phyloP scores from a whole-genome alignment of 2,329 filamentous ascomycete species.

The Colletotrichum destructivum region DNA sequence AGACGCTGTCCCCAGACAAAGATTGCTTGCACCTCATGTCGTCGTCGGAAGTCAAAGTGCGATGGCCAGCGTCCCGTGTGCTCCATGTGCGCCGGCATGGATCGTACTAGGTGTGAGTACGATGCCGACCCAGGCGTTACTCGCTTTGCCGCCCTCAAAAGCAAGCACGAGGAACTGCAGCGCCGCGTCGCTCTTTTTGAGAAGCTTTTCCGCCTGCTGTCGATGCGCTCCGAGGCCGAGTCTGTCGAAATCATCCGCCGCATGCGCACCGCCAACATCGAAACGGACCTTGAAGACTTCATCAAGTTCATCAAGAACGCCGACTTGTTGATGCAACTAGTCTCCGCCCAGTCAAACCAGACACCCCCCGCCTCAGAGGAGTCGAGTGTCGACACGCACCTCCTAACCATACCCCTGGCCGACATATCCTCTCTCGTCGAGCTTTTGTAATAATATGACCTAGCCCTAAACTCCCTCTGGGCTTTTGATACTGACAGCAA shows the following conservation, averaged over 20 bases:
- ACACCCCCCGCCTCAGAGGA: slow-evolving; percentile 2
- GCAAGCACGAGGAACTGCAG: too few species aligned
- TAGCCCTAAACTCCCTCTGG: slow-evolving; percentile 3
- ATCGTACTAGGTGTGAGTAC: too few species aligned
- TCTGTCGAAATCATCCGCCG: too few species aligned
- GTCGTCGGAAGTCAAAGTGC: slow-evolving; percentile 38
- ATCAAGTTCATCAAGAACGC: slow-evolving; percentile 40
- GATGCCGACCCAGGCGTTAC: too few species aligned
- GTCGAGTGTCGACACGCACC: not conserved
- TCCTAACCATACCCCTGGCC: slow-evolving; percentile 3
- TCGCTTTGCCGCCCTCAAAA: too few species aligned
- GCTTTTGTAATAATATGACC: slow-evolving; percentile 22
- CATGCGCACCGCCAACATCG: too few species aligned
- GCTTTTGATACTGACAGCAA: slow-evolving; percentile 12
- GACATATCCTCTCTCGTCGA: slow-evolving; percentile 28
- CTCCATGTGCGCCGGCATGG: slow-evolving; percentile 38
- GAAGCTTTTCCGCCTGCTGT: too few species aligned
- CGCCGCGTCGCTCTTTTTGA: too few species aligned
- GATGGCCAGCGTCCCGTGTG: slow-evolving; percentile 41
- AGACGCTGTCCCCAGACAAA: slow-evolving; percentile 35
- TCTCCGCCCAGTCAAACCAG: slow-evolving; percentile 8
- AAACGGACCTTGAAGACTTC: slow-evolving; percentile 31
- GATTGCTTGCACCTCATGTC: slow-evolving; percentile 38
- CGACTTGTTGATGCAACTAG: slow-evolving; percentile 28
- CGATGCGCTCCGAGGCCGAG: too few species aligned